These are phyloP conservation scores for Podila verticillata DNA, from an alignment of 192 early-diverging fungal species.

Conservation along the genomic window DNA sequence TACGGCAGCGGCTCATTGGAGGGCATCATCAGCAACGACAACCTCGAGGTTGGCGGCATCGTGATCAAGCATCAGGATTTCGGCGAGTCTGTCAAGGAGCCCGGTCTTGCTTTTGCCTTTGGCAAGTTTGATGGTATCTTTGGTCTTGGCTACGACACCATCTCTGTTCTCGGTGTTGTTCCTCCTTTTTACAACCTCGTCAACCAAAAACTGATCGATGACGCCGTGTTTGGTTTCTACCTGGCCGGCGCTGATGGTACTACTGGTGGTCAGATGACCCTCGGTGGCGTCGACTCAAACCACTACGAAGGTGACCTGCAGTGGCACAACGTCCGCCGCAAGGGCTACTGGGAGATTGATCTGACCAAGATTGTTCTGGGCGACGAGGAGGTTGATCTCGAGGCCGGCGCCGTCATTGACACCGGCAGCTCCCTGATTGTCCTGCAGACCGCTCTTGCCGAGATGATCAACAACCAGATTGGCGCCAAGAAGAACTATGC, in stretches of 20 bases:
- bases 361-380: constrained; percentile 84
- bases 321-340: constrained; percentile 89
- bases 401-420: constrained; percentile 88
- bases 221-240: constrained; percentile 94
- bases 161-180: constrained; percentile 88
- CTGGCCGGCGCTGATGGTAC: constrained; percentile 76
- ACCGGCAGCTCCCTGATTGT: constrained; percentile 92
- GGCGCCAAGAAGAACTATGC: constrained; percentile 94
- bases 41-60: constrained; percentile 74
- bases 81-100: constrained; percentile 95
- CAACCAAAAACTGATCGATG: constrained; percentile 78
- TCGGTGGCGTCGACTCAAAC: constrained; percentile 85
- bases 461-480: constrained; percentile 89
- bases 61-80: constrained; percentile 80
- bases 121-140: constrained; percentile 98
- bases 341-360: constrained; percentile 98
- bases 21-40: constrained; percentile 88
- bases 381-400: constrained; percentile 74
- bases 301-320: constrained; percentile 81
- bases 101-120: constrained; percentile 93
- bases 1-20: constrained; percentile 96
- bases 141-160: constrained; percentile 88
- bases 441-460: constrained; percentile 79
- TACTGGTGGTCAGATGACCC: constrained; percentile 85
- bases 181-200: constrained; percentile 97